phyloP scores from a whole-genome alignment of 306 rosid species.

The Castanea sativa region DNA sequence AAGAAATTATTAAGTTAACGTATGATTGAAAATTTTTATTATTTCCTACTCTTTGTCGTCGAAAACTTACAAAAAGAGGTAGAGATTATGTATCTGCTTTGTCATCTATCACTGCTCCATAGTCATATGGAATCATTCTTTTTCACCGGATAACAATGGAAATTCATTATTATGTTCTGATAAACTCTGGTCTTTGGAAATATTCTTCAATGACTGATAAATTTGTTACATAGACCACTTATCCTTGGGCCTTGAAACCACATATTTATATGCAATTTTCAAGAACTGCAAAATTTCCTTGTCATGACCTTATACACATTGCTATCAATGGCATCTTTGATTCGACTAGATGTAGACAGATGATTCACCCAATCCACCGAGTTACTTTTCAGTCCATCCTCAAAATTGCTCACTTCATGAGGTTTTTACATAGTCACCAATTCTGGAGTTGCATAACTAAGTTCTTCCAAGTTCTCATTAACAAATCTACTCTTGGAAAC shows the following conservation, averaged over 20 bases:
- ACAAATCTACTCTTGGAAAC: constrained; percentile 57
- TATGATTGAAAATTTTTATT: too few species aligned
- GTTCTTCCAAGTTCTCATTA: constrained; percentile 84
- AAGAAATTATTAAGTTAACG: too few species aligned
- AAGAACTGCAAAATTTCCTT: constrained; percentile 77
- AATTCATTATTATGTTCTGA: constrained; percentile 79
- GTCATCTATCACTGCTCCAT: constrained; percentile 18
- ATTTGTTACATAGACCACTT: constrained; percentile 74
- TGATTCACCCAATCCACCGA: constrained; percentile 82
- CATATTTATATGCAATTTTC: constrained; percentile 63
- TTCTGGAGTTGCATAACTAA: constrained; percentile 90
- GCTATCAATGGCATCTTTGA: constrained; percentile 70
- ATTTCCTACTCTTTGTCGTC: not conserved
- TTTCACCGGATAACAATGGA: constrained; percentile 61
- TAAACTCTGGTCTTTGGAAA: constrained; percentile 54
- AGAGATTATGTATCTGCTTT: constrained; percentile 19
- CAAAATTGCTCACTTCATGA: constrained; percentile 59
- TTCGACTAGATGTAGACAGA: constrained; percentile 48
- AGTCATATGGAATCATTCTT: constrained; percentile 38
- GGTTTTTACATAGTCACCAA: constrained; percentile 75
- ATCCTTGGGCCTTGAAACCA: constrained; percentile 71
- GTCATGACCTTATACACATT: constrained; percentile 62
- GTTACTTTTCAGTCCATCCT: constrained; percentile 72
- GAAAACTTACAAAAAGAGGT: constrained; percentile 46
- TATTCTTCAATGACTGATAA: constrained; percentile 62